These are phyloP conservation scores for Ascochyta fabae DNA, from an alignment of 2,329 filamentous ascomycete genomes.

Conservation along the genomic window DNA sequence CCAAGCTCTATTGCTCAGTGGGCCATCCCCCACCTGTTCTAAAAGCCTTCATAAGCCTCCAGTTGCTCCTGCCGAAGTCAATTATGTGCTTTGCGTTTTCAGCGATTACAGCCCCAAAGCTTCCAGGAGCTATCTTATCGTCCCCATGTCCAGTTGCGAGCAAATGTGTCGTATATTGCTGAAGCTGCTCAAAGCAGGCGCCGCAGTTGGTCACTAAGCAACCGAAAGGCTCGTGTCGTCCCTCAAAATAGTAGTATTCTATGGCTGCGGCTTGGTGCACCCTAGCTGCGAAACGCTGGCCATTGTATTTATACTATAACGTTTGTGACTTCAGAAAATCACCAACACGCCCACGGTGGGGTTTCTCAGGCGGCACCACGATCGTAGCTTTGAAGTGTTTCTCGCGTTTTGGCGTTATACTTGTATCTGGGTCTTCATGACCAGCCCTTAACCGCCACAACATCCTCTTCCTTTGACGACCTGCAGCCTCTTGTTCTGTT, in stretches of 20 bases:
- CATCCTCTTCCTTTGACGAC: constrained; percentile 4
- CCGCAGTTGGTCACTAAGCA: constrained; percentile 1
- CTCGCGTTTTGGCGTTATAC: constrained; percentile 4
- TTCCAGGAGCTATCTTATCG: background rate
- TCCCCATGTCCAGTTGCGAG: background rate
- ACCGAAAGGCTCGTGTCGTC: background rate
- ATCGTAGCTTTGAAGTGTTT: constrained; percentile 1
- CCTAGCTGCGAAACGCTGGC: background rate
- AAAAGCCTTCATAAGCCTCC: background rate
- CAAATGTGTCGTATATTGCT: background rate
- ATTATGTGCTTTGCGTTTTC: background rate
- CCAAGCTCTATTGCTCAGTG: background rate
- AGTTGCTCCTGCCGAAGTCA: background rate
- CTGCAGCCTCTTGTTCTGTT: background rate
- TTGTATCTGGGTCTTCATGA: background rate
- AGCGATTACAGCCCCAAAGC: too few relatives aligned
- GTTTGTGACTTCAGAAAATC: background rate
- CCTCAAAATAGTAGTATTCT: background rate
- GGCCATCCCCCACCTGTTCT: background rate
- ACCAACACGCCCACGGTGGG: constrained; percentile 10
- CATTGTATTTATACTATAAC: background rate
- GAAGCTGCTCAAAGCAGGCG: constrained; percentile 1
- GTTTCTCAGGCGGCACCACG: constrained; percentile 13
- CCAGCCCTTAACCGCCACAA: constrained; percentile 11
- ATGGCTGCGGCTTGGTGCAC: background rate